A percentile compares a stretch with the other conserved stretches of the same genome.
These are phyloP conservation scores for Macrocybe gigantea DNA, from an alignment of 768 basidiomycete species.

Conservation along the genomic window DNA sequence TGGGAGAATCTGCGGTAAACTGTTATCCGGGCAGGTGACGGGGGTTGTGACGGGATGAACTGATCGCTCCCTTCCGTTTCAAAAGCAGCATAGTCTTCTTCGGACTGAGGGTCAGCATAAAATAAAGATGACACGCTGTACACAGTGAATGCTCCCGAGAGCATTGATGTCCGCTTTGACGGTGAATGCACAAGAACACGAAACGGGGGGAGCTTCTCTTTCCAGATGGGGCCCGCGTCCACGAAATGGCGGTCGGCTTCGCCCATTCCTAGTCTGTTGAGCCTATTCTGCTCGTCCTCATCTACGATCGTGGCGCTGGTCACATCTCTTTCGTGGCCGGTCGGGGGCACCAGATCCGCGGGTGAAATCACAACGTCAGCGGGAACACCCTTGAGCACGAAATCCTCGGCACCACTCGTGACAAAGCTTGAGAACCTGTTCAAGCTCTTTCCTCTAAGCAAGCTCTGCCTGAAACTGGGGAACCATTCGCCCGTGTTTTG, in stretches of 20 bases:
- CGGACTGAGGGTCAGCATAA: slow-evolving; percentile 18
- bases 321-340: slow-evolving; percentile 22
- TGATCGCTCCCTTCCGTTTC: slow-evolving; percentile 12
- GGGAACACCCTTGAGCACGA: slow-evolving; percentile 62
- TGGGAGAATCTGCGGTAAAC: slow-evolving; percentile 83
- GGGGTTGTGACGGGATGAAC: slow-evolving; percentile 14
- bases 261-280: slow-evolving; percentile 34
- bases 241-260: slow-evolving; percentile 70
- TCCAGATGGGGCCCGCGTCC: slow-evolving; percentile 69
- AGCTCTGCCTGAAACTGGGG: slow-evolving; percentile 64
- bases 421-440: slow-evolving; percentile 88
- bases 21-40: slow-evolving; percentile 51
- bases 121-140: slow-evolving; percentile 79
- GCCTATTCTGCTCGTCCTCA: slow-evolving; percentile 35
- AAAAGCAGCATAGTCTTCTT: slow-evolving; percentile 7
- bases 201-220: slow-evolving; percentile 66
- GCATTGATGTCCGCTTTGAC: slow-evolving; percentile 60
- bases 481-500: slow-evolving; percentile 76
- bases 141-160: slow-evolving; percentile 68
- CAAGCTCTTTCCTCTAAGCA: slow-evolving; percentile 71
- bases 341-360: not conserved
- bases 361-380: slow-evolving; percentile 22
- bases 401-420: slow-evolving; percentile 80
- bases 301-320: slow-evolving; percentile 25
- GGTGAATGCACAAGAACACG: slow-evolving; percentile 75